Evolutionary conservation across 257 asterid genomes (phyloP).

Genomic region (Solanum acaule): DNA sequence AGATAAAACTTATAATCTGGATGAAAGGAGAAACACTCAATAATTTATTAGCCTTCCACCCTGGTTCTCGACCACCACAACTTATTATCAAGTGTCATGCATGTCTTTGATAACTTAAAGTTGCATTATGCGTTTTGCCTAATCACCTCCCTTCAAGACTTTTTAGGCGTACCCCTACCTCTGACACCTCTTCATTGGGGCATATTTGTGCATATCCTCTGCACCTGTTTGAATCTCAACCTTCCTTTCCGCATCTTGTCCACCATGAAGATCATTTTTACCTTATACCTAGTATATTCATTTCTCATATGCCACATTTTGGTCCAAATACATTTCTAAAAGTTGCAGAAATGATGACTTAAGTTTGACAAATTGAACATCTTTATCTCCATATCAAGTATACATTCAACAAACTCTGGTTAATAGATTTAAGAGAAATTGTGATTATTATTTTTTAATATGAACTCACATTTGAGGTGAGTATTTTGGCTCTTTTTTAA

Average conservation of each 20-base stretch:
- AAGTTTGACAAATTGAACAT: not conserved
- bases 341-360: not conserved
- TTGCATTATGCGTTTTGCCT: not conserved
- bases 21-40: not conserved
- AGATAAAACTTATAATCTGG: too few species aligned
- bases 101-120: not conserved
- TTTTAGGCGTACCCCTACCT: not conserved
- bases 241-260: not conserved
- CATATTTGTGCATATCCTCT: not conserved
- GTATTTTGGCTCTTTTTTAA: too few species aligned
- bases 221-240: not conserved
- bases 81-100: not conserved
- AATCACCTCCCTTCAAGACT: not conserved
- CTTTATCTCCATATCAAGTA: not conserved
- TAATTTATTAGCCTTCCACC: not conserved
- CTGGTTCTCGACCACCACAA: not conserved
- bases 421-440: not conserved
- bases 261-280: rapidly evolving
- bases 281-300: not conserved
- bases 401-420: not conserved
- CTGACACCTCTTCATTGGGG: not conserved
- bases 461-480: not conserved
- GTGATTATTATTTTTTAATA: not conserved
- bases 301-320: not conserved
- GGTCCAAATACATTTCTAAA: not conserved